Base-by-base conservation (phyloP, 345 rosid species). In the Durio zibethinus region DNA sequence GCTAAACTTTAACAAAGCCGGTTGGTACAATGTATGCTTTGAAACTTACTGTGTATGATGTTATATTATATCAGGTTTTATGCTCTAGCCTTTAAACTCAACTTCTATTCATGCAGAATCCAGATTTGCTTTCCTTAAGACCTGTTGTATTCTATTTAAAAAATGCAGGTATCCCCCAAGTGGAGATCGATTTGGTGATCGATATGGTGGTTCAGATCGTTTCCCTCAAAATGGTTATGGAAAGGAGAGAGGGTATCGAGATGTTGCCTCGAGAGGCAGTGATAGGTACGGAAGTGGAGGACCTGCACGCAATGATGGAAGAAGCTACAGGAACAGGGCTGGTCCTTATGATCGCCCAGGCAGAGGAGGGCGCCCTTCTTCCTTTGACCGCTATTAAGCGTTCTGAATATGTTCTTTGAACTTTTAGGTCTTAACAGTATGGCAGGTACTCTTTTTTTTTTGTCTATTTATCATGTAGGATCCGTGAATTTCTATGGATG, bases 301-400 rank as follows among this genome's bases (percentile, higher is more conserved):
- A 10, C 93, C 97, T 0, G 83, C 85, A n/a, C 82, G 92, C 9
- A 82, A 83, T 0, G 98, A 91, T 25, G 92, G 89, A 56, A 88
- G 97, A 84, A 86, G 87, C 80, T 94, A 89, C 81, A 82, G 97
- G 80, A 91, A 77, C 75, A 88, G 95, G 78, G 79, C 90, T 4
- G 90, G 85, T 40, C 99, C 98, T 4, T 97, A 91, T 43, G 97
- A 94, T 38, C 90, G 99, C 42, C 92, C 97, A 7, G 80, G 87
- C 85, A 81, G 94, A 76, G 95, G 89, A n/a, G 91, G 90, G 15
- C 93, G 88, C 61, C 86, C 87, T 9, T 79, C 97, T 52, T 83
- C 97, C 50, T 93, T 88, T 16, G 98, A 93, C 67, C 98, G 97
- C 75, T 93, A 88, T 82, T 96, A 75, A 83, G 59, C 33, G 66